Conservation (phyloP, 2,329 filamentous ascomycete species). For the Ilyonectria robusta region DNA sequence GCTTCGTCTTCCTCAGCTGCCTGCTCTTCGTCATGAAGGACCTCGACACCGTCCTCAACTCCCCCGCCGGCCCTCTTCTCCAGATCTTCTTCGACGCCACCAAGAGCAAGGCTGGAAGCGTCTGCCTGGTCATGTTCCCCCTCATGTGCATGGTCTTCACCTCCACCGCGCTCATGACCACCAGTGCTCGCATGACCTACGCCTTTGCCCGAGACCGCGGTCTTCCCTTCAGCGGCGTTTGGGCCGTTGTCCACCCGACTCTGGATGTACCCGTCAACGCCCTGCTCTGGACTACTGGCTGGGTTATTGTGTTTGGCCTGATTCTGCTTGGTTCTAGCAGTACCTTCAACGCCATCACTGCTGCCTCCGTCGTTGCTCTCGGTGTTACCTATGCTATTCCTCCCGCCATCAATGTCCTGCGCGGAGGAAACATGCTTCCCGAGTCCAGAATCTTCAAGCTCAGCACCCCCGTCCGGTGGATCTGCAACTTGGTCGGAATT, state of each 20-base stretch:
- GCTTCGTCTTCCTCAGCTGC: slow-evolving; percentile 71
- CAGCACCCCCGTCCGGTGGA: slow-evolving; percentile 54
- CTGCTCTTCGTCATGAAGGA: slow-evolving; percentile 76
- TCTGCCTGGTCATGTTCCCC: slow-evolving; percentile 77
- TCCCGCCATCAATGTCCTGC: slow-evolving; percentile 76
- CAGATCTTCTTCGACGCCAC: slow-evolving; percentile 78
- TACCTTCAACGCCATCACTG: slow-evolving; percentile 81
- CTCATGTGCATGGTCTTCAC: slow-evolving; percentile 77
- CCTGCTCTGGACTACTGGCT: slow-evolving; percentile 70
- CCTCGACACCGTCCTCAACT: slow-evolving; percentile 69
- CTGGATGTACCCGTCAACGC: slow-evolving; percentile 78
- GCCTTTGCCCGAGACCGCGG: slow-evolving; percentile 77
- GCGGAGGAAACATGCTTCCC: slow-evolving; percentile 77
- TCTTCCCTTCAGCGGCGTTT: slow-evolving; percentile 73
- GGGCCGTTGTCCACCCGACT: slow-evolving; percentile 72
- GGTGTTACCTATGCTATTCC: slow-evolving; percentile 84
- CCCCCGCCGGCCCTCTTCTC: slow-evolving; percentile 70
- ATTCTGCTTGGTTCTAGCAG: slow-evolving; percentile 77
- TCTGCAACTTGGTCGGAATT: slow-evolving; percentile 64
- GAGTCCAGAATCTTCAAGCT: slow-evolving; percentile 58
- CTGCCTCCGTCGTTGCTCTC: slow-evolving; percentile 80
- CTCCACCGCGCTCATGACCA: slow-evolving; percentile 75
- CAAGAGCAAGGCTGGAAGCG: slow-evolving; percentile 71
- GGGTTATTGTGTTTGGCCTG: slow-evolving; percentile 78
- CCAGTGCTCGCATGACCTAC: slow-evolving; percentile 76